These are phyloP conservation scores for Liquidambar formosana DNA, from an alignment of 164 flowering plant species.

Conservation along the genomic window DNA sequence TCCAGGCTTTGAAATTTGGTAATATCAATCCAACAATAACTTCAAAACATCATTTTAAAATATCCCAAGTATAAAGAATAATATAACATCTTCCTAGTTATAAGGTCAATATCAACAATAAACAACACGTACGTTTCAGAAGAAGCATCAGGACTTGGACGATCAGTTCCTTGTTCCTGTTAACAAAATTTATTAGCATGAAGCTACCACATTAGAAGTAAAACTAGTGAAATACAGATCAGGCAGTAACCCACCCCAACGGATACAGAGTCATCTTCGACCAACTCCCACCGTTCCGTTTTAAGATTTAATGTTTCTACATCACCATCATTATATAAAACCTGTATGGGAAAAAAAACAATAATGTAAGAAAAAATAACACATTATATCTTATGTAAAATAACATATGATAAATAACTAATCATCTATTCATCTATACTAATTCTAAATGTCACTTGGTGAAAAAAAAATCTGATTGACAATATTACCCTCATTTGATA, in stretches of 20 bases:
- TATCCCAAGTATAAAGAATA: neutral
- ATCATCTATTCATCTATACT: too few species aligned
- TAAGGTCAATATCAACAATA: neutral
- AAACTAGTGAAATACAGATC: neutral
- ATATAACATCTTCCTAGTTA: neutral
- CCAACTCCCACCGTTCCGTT: constrained; percentile 50
- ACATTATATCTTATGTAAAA: too few species aligned
- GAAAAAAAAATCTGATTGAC: too few species aligned
- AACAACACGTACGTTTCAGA: constrained; percentile 54
- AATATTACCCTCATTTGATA: too few species aligned
- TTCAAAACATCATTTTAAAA: neutral
- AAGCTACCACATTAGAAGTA: neutral
- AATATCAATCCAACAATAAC: neutral
- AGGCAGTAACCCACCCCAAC: constrained; percentile 40
- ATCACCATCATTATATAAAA: constrained; percentile 77
- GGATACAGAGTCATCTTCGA: constrained; percentile 31
- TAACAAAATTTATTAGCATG: constrained; percentile 9
- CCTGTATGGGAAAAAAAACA: constrained; percentile 33
- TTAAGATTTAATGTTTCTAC: constrained; percentile 55
- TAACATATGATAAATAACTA: too few species aligned
- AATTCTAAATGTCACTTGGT: too few species aligned
- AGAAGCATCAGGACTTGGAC: constrained; percentile 37
- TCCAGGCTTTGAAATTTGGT: too few species aligned
- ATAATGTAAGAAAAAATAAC: neutral
- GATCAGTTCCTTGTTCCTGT: constrained; percentile 47